Base-by-base conservation (phyloP, 192 early-diverging fungal genomes). In the Entrophospora sp. region DNA sequence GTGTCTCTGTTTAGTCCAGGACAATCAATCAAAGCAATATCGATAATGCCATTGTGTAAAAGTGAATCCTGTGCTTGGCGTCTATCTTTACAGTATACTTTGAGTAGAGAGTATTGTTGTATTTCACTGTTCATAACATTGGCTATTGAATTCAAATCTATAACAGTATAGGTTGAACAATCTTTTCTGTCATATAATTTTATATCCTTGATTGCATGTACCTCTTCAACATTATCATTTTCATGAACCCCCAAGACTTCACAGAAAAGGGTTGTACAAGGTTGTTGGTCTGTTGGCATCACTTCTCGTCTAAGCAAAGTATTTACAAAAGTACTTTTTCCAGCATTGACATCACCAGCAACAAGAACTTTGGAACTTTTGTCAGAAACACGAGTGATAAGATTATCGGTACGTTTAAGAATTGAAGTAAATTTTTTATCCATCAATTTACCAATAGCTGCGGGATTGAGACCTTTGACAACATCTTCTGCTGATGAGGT, bases 1-100 rank as follows among this genome's bases (percentile, higher is more conserved):
- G 92, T 92, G 76, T 99, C 97, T 52, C 92, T 91, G 79, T 99
- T 99, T 63, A 99, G 81, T 20, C 97, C 97, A 16, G 97, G 97
- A 8, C 95, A 99, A 70, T 99, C 97, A 64, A 99, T 97, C 68
- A 99, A 77, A 16, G 89, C 89, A 72, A 99, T 91, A 71, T 99
- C 95, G 22, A 95, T 91, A 12, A 95, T 82, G 46, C 96, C 96
- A 72, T 99, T 99, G 73, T 95, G 90, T 30, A 99, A 81, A 37
- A 98, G 75, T 57, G 85, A 86, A 49, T 86, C 77, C 40, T 85
- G 73, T 49, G 79, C 77, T 28, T 68, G 53, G 43, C 80, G 81
- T 58, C 79, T 77, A 67, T 95, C 93, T 27, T 75, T 75, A 66
- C 87, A 85, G 73, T 99, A 99, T n/a, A 99, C 83, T 77, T 95